phyloP scores from a whole-genome alignment of 2,329 filamentous ascomycete genomes.

The Fragosphaeria purpurea region DNA sequence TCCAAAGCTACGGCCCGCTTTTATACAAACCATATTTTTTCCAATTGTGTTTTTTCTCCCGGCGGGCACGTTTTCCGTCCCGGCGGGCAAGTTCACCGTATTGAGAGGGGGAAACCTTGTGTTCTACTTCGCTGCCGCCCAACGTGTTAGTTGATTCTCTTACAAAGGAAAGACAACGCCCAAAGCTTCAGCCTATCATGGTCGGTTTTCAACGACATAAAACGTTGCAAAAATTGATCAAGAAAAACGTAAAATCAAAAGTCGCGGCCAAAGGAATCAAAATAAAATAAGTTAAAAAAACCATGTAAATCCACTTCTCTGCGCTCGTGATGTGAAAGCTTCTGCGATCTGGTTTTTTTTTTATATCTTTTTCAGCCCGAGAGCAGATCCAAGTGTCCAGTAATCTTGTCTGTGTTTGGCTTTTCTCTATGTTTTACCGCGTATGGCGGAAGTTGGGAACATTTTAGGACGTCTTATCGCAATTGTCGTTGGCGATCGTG shows the following conservation, averaged over 20 bases:
- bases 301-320: constrained; percentile 9
- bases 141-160: constrained; percentile 11
- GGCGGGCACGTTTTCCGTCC: too few species aligned
- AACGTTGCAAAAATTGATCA: background rate
- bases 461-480: background rate
- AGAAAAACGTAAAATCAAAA: background rate
- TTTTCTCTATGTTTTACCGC: background rate
- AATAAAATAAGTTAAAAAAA: constrained; percentile 12
- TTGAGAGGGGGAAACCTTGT: background rate
- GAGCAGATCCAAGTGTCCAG: too few species aligned
- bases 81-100: background rate
- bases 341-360: too few species aligned
- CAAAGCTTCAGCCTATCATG: constrained; percentile 13
- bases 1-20: background rate
- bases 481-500: background rate
- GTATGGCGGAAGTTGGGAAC: too few species aligned
- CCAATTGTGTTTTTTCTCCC: background rate
- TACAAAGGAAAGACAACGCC: constrained; percentile 9
- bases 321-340: constrained; percentile 4
- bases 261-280: background rate
- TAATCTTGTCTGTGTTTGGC: too few species aligned
- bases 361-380: too few species aligned
- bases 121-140: constrained; percentile 8
- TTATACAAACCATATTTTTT: background rate
- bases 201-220: background rate